Percentiles rank a stretch among this genome's conserved stretches.
Evolutionary conservation across 306 rosid genomes (phyloP).

Genomic region (Lathyrus oleraceus): DNA sequence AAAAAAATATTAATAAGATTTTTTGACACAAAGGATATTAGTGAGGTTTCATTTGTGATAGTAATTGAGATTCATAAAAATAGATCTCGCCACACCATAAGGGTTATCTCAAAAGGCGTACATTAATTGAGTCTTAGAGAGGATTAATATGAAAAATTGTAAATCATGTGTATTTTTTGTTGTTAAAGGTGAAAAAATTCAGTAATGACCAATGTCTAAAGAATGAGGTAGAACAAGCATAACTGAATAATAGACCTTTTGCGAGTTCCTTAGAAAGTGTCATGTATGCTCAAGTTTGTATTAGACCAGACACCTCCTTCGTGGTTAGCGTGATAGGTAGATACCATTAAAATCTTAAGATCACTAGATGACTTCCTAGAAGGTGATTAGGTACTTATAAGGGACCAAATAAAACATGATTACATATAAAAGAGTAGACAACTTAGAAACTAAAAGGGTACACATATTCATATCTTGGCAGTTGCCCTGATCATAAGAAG

Average conservation of each 20-base stretch:
- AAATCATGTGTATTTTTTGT: not conserved
- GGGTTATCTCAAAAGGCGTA: not conserved
- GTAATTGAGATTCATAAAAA: no score
- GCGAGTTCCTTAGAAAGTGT: not conserved
- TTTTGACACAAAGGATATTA: no score
- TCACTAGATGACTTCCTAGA: no score
- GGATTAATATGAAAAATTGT: not conserved
- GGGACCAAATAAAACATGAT: not conserved
- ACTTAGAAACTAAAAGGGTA: not conserved
- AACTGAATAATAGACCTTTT: not conserved
- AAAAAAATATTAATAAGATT: no score
- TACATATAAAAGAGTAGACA: not conserved
- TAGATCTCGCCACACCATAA: not conserved
- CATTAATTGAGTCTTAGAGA: not conserved
- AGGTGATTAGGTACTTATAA: no score
- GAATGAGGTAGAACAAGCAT: no score
- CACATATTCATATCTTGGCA: not conserved
- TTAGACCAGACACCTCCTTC: not conserved
- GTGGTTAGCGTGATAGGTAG: not conserved
- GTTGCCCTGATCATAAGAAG: not conserved
- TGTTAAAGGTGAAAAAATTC: no score
- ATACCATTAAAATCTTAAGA: no score
- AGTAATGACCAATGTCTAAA: no score
- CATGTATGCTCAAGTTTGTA: not conserved
- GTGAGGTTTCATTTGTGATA: no score